Percentiles rank a stretch among this genome's conserved stretches.
Evolutionary conservation across 306 rosid species (phyloP).

Genomic region (Glycine tomentella): DNA sequence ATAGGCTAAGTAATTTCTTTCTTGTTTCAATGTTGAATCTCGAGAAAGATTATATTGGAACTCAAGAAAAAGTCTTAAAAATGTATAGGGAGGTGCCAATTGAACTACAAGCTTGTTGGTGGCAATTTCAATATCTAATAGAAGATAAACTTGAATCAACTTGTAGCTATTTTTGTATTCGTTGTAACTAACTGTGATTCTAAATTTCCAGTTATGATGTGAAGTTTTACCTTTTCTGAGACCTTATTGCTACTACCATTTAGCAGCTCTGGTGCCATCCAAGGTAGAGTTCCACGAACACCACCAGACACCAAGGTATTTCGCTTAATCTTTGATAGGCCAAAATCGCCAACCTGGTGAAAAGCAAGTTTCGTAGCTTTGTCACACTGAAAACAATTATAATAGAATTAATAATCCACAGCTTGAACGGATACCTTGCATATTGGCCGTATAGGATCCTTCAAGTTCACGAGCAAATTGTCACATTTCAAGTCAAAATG

Average conservation of each 20-base stretch:
- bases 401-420: constrained; percentile 24
- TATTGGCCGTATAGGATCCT: constrained; percentile 84
- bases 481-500: constrained; percentile 95
- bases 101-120: not conserved
- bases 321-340: constrained; percentile 84
- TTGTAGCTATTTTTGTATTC: too few relatives aligned
- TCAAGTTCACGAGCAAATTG: constrained; percentile 87
- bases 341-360: constrained; percentile 87
- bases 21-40: constrained; percentile 16
- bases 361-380: constrained; percentile 27
- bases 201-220: not conserved
- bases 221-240: constrained; percentile 75
- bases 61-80: not conserved
- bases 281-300: constrained; percentile 89
- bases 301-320: constrained; percentile 93
- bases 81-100: too few relatives aligned
- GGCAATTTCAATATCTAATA: constrained; percentile 18
- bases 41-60: constrained; percentile 3
- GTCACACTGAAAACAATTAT: not conserved
- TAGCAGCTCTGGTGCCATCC: constrained; percentile 95
- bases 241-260: constrained; percentile 91
- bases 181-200: not conserved
- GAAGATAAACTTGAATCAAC: not conserved
- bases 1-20: not conserved
- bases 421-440: constrained; percentile 68